Base-by-base conservation (phyloP, 2,329 filamentous ascomycete genomes). In the Cylindrodendrum hubeiense region DNA sequence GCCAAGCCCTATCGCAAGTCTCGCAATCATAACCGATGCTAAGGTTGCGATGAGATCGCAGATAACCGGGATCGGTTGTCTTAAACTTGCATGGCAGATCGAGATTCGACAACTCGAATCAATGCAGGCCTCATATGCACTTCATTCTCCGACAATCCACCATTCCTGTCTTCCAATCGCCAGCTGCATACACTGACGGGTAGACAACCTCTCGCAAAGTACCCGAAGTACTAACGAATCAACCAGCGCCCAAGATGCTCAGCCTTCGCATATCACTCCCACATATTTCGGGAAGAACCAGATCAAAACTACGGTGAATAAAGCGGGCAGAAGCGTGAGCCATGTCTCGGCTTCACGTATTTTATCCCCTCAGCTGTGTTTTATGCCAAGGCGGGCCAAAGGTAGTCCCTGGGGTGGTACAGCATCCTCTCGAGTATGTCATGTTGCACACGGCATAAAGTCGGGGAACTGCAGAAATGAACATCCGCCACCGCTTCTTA, bases 401-500 rank as follows among this genome's bases (percentile, higher is more conserved):
- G 46, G 46, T 17, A 26, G 46, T 28, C 60, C 53, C 39, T 50
- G 47, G 15, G 12, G 64, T 70, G 33, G 15, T 58, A 72, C 70
- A 2, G 21, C 70, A 60, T 26, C 22, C 54, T 57, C 57, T 71
- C 60, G 61, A 71, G 66, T 56, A 22, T 51, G 26, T 21, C 41
- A 22, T 10, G 54, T 52, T 2, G 64, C 47, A 71, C 68, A 66
- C 49, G 66, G 58, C 60, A 56, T 63, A 59, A 34, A 57, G 58
- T 4, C 37, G 66, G 65, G 34, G 51, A 37, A 68, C 68, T 46
- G 22, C 39, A 44, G 57, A 34, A 55, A 61, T 69, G 66, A 68
- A 46, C 47, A 66, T 13, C 61, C 68, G 66, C 63, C 52, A 72
- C 66, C 37, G 57, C 56, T 71, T 54, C 37, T 60, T 60, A 15